Evolutionary conservation across 1,284 basidiomycete species (phyloP), one percentile per base, ranked within the genome.

Genomic region (Apiotrichum porosum): DNA sequence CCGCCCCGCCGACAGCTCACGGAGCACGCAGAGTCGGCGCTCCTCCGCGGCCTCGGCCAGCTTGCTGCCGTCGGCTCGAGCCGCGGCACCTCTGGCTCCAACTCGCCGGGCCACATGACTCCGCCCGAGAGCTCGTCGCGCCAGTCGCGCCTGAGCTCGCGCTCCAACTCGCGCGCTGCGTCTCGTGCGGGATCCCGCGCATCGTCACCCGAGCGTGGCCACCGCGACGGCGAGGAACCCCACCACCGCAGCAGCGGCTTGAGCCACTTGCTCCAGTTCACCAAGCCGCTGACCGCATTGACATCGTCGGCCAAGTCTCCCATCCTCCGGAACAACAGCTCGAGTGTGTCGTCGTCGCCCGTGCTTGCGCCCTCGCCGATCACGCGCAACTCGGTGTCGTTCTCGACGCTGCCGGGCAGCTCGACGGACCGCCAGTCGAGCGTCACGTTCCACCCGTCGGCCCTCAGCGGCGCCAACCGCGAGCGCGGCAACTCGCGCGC

Each of bases 1-100:
- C 67, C 74, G 14, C 60, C 70, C 37, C 63, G 70, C 51, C 64
- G 69, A 53, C 63, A 83, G 18, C 77, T 89, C n/a, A 58, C 61
- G 42, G 83, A 87, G 48, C 81, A 86, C 12, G n/a, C n/a, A n/a
- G 87, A 90, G 67, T 84, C 84, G 6, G 87, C 91, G 69, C 77
- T 92, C 12, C 75, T 90, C 37, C 75, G 84, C 18, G 86, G 83
- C 3, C 75, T 86, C 21, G 78, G 81, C 5, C 58, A 61, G 14
- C 51, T 69, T 6, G 26, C 24, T 44, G 57, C 12, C 31, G 12
- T 26, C 37, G 30, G 30, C 28, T 31, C 44, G 12, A 15, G 33
- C 41, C 21, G 28, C 23, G 46, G 24, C 13, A 58, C 21, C 13
- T 34, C 44, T n/a, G 10, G 35, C 19, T 22, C 42, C 15, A 17